These are phyloP conservation scores for Thelonectria discophora DNA, from an alignment of 2,329 filamentous ascomycete species.

Conservation along the genomic window DNA sequence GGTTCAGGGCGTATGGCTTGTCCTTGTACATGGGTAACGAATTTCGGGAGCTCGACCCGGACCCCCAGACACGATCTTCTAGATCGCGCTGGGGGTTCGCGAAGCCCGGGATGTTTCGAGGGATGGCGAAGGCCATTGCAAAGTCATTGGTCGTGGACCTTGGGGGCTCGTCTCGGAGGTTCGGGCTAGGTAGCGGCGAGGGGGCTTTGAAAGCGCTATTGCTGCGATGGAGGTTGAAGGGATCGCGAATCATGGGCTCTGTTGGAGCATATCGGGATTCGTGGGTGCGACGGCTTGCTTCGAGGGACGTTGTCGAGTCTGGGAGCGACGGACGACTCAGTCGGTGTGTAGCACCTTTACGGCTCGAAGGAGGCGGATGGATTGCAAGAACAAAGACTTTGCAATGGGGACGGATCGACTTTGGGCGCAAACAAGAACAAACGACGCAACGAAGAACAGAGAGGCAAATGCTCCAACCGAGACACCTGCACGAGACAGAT, in stretches of 20 bases:
- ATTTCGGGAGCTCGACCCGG: constrained; percentile 50
- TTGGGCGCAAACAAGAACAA: not conserved
- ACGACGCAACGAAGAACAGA: constrained; percentile 4
- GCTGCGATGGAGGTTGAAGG: constrained; percentile 53
- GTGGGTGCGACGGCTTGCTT: not conserved
- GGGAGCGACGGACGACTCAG: not conserved
- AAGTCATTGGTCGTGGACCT: constrained; percentile 59
- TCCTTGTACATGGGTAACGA: constrained; percentile 96
- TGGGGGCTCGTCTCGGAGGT: constrained; percentile 58
- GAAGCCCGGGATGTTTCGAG: constrained; percentile 76
- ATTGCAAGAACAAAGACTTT: not conserved
- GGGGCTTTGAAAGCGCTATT: constrained; percentile 59
- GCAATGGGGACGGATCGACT: not conserved
- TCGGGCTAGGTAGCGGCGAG: constrained; percentile 54
- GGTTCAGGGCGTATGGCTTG: constrained; percentile 83
- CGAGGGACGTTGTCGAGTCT: not conserved
- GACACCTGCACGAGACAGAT: constrained; percentile 24
- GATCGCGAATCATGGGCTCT: constrained; percentile 54
- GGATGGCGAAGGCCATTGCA: constrained; percentile 72
- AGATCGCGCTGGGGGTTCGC: constrained; percentile 68
- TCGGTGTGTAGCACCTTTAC: too few species aligned
- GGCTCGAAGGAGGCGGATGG: not conserved
- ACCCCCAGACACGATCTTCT: constrained; percentile 74
- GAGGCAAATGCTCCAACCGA: constrained; percentile 3
- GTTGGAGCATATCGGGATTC: constrained; percentile 42